Evolutionary conservation across 176 grass and related monocot genomes (phyloP), one percentile per base, ranked within the genome.

Genomic region (Guadua angustifolia): DNA sequence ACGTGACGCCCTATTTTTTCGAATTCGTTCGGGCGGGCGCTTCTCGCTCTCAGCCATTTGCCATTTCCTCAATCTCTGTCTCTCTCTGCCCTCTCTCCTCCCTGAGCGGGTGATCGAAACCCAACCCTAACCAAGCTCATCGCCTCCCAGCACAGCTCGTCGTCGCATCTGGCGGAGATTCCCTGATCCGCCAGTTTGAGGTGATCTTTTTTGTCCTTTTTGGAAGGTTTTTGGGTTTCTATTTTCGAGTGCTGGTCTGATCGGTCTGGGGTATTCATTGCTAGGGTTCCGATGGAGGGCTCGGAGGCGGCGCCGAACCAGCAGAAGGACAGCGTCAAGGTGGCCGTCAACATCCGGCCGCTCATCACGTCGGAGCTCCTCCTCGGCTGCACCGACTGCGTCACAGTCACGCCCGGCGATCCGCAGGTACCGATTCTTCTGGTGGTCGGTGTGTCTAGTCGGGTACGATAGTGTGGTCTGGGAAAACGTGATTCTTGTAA

Each of bases 321-420:
- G 47, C 74, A 88, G 46, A 88, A 88, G 36, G 96, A 99, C 26
- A 89, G 88, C 72, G 96, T 99, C 33, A 99, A 95, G 88, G 96
- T 99, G 2, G 93, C 89, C 11, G 93, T 99, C 73, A 99, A 99
- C 74, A 79, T 95, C n/a, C 80, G 96, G 43, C 96, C 96, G 32
- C 93, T 98, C 24, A 95, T 98, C 80, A 98, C 93, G 56, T 14
- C 63, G 12, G 95, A 98, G 89, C 95, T 98, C 52, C 87, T 92
- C 65, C 77, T 88, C 1, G 96, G 96, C 6, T 93, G 91, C 71
- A 92, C 93, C 3, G 93, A 98, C 53, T 98, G 96, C 53, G 91
- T 95, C 43, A 89, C 89, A 12, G 65, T 98, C 73, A 85, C 89
- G 7, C 93, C 89, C 0, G 93, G 93, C 16, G 93, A 94, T 45